phyloP scores from a whole-genome alignment of 768 basidiomycete species.

The Amylocystis lapponica region DNA sequence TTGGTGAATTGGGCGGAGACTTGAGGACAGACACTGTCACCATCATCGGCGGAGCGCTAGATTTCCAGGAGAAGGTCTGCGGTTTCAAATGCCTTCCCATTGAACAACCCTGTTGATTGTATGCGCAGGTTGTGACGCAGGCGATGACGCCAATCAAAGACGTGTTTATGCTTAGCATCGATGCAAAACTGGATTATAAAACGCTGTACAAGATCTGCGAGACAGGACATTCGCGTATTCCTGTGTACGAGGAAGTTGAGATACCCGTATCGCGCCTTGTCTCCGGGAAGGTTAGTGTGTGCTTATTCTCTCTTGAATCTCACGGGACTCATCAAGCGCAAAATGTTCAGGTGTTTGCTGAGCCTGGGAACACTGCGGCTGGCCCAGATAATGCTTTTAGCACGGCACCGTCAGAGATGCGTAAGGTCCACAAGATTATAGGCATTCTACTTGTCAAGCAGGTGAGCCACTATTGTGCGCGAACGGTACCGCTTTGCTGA shows the following conservation, averaged over 20 bases:
- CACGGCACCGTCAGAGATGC: constrained; percentile 21
- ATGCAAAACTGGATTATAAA: constrained; percentile 76
- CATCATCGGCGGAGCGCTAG: constrained; percentile 86
- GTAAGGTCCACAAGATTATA: constrained; percentile 73
- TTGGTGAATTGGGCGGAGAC: constrained; percentile 75
- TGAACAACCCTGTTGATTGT: not conserved
- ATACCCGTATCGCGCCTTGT: constrained; percentile 34
- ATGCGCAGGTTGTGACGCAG: constrained; percentile 20
- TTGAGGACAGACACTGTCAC: constrained; percentile 81
- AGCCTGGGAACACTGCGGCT: not conserved
- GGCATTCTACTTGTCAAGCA: constrained; percentile 88
- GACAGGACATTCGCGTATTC: constrained; percentile 82
- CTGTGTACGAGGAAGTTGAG: constrained; percentile 83
- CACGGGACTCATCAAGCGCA: not conserved
- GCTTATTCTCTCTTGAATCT: not conserved
- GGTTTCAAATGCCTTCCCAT: constrained; percentile 16
- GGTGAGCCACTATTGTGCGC: constrained; percentile 17
- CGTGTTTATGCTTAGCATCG: constrained; percentile 86
- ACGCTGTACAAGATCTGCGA: constrained; percentile 70
- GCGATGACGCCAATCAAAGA: constrained; percentile 78
- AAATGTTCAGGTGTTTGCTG: constrained; percentile 1
- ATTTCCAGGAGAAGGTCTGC: constrained; percentile 78
- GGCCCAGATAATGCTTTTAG: not conserved
- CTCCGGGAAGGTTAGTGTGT: constrained; percentile 1
- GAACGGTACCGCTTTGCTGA: too few species aligned